Evolutionary conservation across 495 filamentous ascomycete genomes (phyloP), one percentile per base, ranked within the genome.

Genomic region (Hypoxylon rickii): DNA sequence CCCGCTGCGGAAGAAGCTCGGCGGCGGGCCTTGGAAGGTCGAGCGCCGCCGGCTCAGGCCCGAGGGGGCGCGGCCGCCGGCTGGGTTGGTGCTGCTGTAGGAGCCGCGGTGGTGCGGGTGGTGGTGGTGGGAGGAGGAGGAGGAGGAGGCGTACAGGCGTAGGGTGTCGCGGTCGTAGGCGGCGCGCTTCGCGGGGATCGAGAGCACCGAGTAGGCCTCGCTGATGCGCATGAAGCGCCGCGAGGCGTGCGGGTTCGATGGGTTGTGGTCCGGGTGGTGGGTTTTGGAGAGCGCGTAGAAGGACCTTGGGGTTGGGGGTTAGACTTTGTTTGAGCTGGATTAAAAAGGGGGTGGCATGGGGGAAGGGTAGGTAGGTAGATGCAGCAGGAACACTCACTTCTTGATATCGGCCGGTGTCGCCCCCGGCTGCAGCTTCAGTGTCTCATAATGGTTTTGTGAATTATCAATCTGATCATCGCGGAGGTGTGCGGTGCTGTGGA

Each of bases 181-280:
- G 31, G 82, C 73, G 63, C 92, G 90, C 63, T 89, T 91, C 12
- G 80, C 73, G 34, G 84, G 73, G 66, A 85, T 83, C 41, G 82
- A 78, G 37, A 98, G 89, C 36, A 86, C 69, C 41, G 86, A 78
- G 80, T 97, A 97, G 64, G 94, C 93, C 68, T 92, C 86, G 70
- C 82, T 86, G 68, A 98, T 89, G 54, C 80, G 76, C 73, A 92
- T 83, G 82, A 98, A 98, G 68, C 87, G 89, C 26, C 78, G 65
- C 16, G 86, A 75, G 51, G 94, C 89, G 55, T 77, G 68, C 1
- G 89, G 86, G 74, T 96, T 86, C 53, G 74, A 41, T 51, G 80
- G 89, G 79, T 97, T 94, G 72, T 81, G 86, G 82, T 98, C 94
- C 11, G 94, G 94, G 77, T 98, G 94, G 83, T 96, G 88, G 43